Percentiles rank a stretch among this genome's conserved stretches.
phyloP scores from a whole-genome alignment of 768 basidiomycete genomes.

The Russula vinacea region DNA sequence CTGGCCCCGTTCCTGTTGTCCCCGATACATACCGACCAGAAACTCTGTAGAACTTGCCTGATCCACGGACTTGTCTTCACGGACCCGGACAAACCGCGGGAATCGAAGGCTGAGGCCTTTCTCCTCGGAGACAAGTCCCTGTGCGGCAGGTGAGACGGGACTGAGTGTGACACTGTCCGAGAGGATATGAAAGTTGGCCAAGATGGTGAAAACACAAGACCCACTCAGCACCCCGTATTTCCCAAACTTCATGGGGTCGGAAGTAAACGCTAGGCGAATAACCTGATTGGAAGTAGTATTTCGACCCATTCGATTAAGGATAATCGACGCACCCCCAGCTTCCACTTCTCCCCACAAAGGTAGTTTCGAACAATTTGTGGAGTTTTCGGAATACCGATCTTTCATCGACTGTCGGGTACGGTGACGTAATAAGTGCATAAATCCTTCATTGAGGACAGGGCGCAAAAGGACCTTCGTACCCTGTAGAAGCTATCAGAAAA shows the following conservation, averaged over 20 bases:
- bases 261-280: slow-evolving; percentile 67
- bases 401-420: slow-evolving; percentile 49
- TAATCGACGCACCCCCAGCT: slow-evolving; percentile 50
- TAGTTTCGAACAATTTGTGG: slow-evolving; percentile 50
- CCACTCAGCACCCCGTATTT: slow-evolving; percentile 76
- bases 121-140: slow-evolving; percentile 51
- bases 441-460: not conserved
- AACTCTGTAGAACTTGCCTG: slow-evolving; percentile 70
- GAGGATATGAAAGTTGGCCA: slow-evolving; percentile 4
- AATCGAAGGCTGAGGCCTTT: slow-evolving; percentile 84
- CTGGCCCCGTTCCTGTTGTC: slow-evolving; percentile 50
- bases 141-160: slow-evolving; percentile 79
- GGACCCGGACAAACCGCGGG: slow-evolving; percentile 73
- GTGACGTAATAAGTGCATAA: slow-evolving; percentile 7
- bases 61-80: slow-evolving; percentile 72
- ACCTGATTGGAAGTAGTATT: slow-evolving; percentile 40
- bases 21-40: slow-evolving; percentile 63
- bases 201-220: slow-evolving; percentile 27
- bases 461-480: slow-evolving; percentile 38
- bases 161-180: slow-evolving; percentile 68
- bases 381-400: slow-evolving; percentile 60
- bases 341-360: slow-evolving; percentile 59
- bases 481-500: slow-evolving; percentile 85
- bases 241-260: slow-evolving; percentile 79
- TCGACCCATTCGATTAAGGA: not conserved